Evolutionary conservation across 164 flowering plant genomes (phyloP), one percentile per base, ranked within the genome.

Genomic region (Liquidambar formosana): DNA sequence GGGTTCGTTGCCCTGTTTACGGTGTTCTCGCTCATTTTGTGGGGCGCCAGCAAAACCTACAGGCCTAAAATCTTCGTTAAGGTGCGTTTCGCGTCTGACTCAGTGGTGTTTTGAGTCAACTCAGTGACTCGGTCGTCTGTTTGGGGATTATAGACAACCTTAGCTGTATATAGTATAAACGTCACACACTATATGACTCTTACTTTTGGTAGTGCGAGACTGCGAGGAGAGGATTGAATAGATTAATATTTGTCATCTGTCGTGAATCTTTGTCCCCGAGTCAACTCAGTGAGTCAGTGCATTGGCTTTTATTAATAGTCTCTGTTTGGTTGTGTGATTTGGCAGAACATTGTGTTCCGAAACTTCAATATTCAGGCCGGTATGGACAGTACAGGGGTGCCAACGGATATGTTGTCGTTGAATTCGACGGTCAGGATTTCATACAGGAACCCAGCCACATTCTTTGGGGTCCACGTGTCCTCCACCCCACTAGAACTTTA

Each of bases 391-490:
- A 66, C 88, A 0, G 97, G 96, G 0, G 96, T 96, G 5, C 83
- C 95, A 38, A 96, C 97, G 15, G 92, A 90, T 68, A 88, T 96
- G 97, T 69, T 93, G 64, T 72, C 92, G 4, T 15, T 96, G 66
- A 88, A 88, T 70, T 86, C 98, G 5, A 92, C 93, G 75, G 90
- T 93, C 70, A 84, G 53, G 79, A 79, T 96, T 19, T 54, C 22
- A 2, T 90, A 80, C 73, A 56, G 84, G 27, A 96, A 96, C 57
- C 83, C 88, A 0, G 94, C 82, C 1, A 88, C 97, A 6, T 93
- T 91, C 74, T 96, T 90, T 54, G 96, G 95, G 16, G 92, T 92
- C 22, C 96, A 93, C 56, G 97, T 91, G 58, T 81, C 92, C 5
- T 78, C 94, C 4, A 81, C 89, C 1, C 97, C 98, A 4, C 53